Conservation (phyloP, 2,329 filamentous ascomycete species). For the Zalaria sp. region DNA sequence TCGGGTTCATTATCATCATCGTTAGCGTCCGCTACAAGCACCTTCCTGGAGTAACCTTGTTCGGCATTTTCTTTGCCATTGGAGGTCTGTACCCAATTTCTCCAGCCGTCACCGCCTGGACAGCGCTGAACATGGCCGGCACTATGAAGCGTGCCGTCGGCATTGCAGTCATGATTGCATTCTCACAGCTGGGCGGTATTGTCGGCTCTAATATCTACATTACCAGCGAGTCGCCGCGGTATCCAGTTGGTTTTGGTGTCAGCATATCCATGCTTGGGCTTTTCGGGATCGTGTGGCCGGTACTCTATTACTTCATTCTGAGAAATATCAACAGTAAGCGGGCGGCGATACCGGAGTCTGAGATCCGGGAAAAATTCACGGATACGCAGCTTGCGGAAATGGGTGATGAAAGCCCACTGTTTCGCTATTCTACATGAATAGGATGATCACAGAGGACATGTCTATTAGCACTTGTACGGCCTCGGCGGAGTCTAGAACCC, state of each 20-base stretch:
- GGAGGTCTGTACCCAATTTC: slow-evolving; percentile 48
- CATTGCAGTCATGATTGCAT: slow-evolving; percentile 42
- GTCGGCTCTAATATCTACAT: slow-evolving; percentile 48
- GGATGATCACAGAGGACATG: neutral
- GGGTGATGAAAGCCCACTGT: slow-evolving; percentile 25
- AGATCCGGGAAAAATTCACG: slow-evolving; percentile 19
- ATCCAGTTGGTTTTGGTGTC: slow-evolving; percentile 22
- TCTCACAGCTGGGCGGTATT: slow-evolving; percentile 30
- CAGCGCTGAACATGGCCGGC: slow-evolving; percentile 44
- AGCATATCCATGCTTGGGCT: slow-evolving; percentile 14
- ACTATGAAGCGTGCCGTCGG: slow-evolving; percentile 41
- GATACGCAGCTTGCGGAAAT: slow-evolving; percentile 21
- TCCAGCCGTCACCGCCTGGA: slow-evolving; percentile 43
- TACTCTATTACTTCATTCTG: slow-evolving; percentile 14
- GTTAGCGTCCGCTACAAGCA: slow-evolving; percentile 21
- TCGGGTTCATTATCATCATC: slow-evolving; percentile 17
- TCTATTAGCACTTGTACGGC: no score
- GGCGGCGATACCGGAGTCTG: slow-evolving; percentile 19
- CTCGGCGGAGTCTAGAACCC: no score
- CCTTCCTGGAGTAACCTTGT: slow-evolving; percentile 18
- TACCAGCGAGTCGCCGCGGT: slow-evolving; percentile 20
- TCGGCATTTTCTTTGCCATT: slow-evolving; percentile 16
- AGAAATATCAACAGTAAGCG: slow-evolving; percentile 20
- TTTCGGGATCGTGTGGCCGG: slow-evolving; percentile 11
- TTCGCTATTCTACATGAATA: slow-evolving; percentile 19